Conservation (phyloP, 1,139 yeast genomes). For the Candida sp. region DNA sequence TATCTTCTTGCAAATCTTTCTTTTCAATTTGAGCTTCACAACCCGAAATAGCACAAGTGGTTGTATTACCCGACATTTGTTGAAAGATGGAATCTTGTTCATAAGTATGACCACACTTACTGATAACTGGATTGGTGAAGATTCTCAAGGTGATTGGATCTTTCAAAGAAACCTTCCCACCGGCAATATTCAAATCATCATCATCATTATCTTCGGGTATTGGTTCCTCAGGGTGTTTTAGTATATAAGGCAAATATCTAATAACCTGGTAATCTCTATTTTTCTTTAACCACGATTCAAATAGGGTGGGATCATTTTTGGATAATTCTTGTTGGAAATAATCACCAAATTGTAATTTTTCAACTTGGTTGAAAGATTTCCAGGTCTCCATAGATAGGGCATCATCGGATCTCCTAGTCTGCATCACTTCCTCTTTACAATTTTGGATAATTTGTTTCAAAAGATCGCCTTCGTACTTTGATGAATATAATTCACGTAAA, state of each 20-base stretch:
- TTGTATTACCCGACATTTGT: slow-evolving; percentile 16
- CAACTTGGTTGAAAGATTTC: slow-evolving; percentile 43
- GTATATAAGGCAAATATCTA: slow-evolving; percentile 23
- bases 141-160: slow-evolving; percentile 62
- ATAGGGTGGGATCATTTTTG: slow-evolving; percentile 6
- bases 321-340: slow-evolving; percentile 5
- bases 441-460: slow-evolving; percentile 2
- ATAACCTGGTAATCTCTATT: slow-evolving; percentile 18
- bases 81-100: slow-evolving; percentile 44
- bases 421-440: slow-evolving; percentile 2
- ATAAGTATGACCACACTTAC: slow-evolving; percentile 60
- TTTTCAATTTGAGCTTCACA: slow-evolving; percentile 29
- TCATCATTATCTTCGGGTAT: slow-evolving; percentile 42
- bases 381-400: slow-evolving; percentile 21
- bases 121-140: slow-evolving; percentile 51
- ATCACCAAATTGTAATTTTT: slow-evolving; percentile 22
- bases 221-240: slow-evolving; percentile 39
- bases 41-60: slow-evolving; percentile 47
- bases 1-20: slow-evolving; percentile 38
- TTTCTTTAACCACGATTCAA: slow-evolving; percentile 5
- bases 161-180: slow-evolving; percentile 60
- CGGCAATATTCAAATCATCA: slow-evolving; percentile 59
- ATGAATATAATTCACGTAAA: slow-evolving; percentile 4
- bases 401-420: slow-evolving; percentile 10
- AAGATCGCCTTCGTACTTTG: slow-evolving; percentile 1